Evolutionary conservation across 129 eudicot species (phyloP).

Genomic region (Deinandra increscens): DNA sequence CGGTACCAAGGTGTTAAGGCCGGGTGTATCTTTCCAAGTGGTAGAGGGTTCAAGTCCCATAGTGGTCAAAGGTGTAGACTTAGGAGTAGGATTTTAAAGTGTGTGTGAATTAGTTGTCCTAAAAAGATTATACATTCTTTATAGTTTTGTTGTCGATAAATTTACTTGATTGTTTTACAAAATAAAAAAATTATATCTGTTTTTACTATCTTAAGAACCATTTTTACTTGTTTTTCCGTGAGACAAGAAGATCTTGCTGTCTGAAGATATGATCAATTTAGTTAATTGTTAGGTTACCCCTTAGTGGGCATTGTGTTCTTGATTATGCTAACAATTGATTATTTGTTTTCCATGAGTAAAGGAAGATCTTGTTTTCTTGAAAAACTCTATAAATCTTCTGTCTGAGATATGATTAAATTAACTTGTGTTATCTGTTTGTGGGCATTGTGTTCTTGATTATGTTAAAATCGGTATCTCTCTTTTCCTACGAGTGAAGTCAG

Average conservation of each 20-base stretch:
- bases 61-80: too few species aligned
- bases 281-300: too few species aligned
- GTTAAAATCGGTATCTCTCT: background rate
- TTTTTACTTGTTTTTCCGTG: background rate
- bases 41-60: too few species aligned
- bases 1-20: too few species aligned
- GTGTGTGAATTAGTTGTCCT: too few species aligned
- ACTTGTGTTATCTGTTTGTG: background rate
- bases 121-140: too few species aligned
- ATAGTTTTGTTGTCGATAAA: background rate
- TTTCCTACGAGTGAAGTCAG: background rate
- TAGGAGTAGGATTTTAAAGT: too few species aligned
- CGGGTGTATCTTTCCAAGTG: too few species aligned
- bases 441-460: conserved; percentile 19
- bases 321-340: too few species aligned
- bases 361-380: background rate
- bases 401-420: background rate
- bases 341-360: background rate
- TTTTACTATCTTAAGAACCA: background rate
- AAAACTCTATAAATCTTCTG: background rate
- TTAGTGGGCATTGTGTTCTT: too few species aligned
- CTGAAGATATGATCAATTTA: background rate
- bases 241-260: background rate
- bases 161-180: background rate
- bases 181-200: background rate